Evolutionary conservation across 1,284 basidiomycete species (phyloP), one percentile per base, ranked within the genome.

Genomic region (Pisolithus thermaeus): DNA sequence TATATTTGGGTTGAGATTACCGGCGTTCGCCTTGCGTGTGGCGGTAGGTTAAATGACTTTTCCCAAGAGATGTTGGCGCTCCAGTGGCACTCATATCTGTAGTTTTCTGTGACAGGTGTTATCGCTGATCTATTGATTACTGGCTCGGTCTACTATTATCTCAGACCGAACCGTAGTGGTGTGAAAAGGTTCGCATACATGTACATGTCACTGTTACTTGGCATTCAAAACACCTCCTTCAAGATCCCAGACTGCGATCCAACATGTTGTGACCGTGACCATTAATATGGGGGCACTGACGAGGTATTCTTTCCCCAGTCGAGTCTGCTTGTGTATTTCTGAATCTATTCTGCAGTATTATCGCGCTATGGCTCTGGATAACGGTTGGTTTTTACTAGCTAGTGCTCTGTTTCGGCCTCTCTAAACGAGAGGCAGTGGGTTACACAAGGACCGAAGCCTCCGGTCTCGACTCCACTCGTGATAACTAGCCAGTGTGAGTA

Each of bases 111-210:
- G n/a, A 41, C 45, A 14, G 32, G 50, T 16, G 35, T 47, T 12
- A 16, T 52, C 11, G 40, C 46, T 37, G 50, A 52, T 11, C n/a
- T 35, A 7, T 18, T 52, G 37, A 52, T 52, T 14, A 52, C 50
- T 5, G 44, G 25, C 18, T 47, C 44, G 12, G 45, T 52, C 4
- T 47, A 39, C 16, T 52, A 47, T 27, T 52, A 52, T 39, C 46
- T 52, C 7, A 45, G 50, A 14, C 38, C 38, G 23, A 25, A 39
- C 8, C 36, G 50, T 9, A 47, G 3, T 14, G 45, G 44, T 4
- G 7, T 47, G 20, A 47, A 22, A 22, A 45, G 50, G 50, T 52
- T 7, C n/a, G 45, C 41, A 12, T 36, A 27, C 20, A 18, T 52
- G 28, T 7, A 16, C 7, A 3, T 20, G 41, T 16, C 9, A 11